Conservation (phyloP, 371 early-diverging fungal species). For the Thermomucor indicae-seudaticae region DNA sequence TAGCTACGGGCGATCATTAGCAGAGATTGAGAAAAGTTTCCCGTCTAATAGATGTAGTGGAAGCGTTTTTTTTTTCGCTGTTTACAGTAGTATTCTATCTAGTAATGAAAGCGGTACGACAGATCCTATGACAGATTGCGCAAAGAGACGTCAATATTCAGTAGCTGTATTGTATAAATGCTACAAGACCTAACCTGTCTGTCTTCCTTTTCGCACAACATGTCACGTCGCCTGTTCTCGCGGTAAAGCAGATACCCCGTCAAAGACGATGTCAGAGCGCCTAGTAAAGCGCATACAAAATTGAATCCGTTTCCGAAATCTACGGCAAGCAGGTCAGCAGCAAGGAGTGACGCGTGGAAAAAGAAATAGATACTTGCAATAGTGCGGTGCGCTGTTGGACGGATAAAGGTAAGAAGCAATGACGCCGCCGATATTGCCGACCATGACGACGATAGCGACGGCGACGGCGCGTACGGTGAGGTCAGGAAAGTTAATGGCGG, state of each 20-base stretch:
- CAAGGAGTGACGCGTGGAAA: neutral
- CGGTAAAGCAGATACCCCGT: conserved; percentile 14
- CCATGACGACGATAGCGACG: conserved; percentile 34
- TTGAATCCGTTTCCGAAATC: conserved; percentile 15
- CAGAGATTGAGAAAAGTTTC: too few species aligned
- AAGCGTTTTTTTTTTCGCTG: too few species aligned
- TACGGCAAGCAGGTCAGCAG: neutral
- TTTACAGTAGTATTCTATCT: too few species aligned
- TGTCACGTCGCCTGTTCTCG: conserved; percentile 10
- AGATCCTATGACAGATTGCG: too few species aligned
- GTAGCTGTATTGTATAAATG: too few species aligned
- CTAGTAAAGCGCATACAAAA: conserved; percentile 10
- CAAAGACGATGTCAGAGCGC: conserved; percentile 4
- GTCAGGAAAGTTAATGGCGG: conserved; percentile 29
- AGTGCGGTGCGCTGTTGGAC: conserved; percentile 17
- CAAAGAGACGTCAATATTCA: neutral
- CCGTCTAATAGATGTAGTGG: too few species aligned
- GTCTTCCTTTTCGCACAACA: neutral
- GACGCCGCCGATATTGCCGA: conserved; percentile 34
- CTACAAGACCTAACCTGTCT: too few species aligned
- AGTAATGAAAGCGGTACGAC: too few species aligned
- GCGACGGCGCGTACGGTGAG: conserved; percentile 28
- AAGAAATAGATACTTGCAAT: conserved; percentile 5
- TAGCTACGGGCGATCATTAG: too few species aligned
- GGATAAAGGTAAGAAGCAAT: conserved; percentile 35